Evolutionary conservation across 2,329 filamentous ascomycete genomes (phyloP).

Genomic region (Chrysoporthe deuterocubensis): DNA sequence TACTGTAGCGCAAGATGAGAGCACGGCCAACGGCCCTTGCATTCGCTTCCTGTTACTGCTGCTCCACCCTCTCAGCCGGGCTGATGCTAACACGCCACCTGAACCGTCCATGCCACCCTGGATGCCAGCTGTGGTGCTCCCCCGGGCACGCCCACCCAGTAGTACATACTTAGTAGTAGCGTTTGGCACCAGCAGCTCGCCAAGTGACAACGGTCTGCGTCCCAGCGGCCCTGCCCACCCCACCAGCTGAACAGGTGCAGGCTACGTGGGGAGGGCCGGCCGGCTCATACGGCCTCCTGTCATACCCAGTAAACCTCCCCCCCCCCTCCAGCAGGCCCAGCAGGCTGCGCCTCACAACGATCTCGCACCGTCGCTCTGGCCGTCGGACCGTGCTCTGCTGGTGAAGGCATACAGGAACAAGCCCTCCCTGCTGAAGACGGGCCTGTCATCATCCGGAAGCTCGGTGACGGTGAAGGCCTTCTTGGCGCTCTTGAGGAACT

Average conservation of each 20-base stretch:
- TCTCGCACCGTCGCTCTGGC: slow-evolving; percentile 10
- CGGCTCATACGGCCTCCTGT: neutral
- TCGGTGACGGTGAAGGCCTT: slow-evolving; percentile 69
- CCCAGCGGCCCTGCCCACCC: neutral
- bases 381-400: slow-evolving; percentile 37
- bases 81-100: too few species aligned
- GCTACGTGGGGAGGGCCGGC: neutral
- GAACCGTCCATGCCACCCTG: neutral
- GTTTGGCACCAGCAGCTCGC: slow-evolving; percentile 6
- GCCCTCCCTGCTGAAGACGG: slow-evolving; percentile 59
- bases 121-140: neutral
- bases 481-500: slow-evolving; percentile 72
- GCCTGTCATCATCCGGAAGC: slow-evolving; percentile 63
- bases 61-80: neutral
- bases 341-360: neutral
- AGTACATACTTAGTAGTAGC: neutral
- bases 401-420: slow-evolving; percentile 66
- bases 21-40: too few species aligned
- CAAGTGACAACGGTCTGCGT: neutral
- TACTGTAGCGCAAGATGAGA: too few species aligned
- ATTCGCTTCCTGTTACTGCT: neutral
- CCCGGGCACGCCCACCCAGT: neutral
- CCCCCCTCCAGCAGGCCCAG: neutral
- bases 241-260: neutral
- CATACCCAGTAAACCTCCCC: neutral